Evolutionary conservation across 2,329 filamentous ascomycete species (phyloP).

Genomic region (Ascochyta clinopodiicola): DNA sequence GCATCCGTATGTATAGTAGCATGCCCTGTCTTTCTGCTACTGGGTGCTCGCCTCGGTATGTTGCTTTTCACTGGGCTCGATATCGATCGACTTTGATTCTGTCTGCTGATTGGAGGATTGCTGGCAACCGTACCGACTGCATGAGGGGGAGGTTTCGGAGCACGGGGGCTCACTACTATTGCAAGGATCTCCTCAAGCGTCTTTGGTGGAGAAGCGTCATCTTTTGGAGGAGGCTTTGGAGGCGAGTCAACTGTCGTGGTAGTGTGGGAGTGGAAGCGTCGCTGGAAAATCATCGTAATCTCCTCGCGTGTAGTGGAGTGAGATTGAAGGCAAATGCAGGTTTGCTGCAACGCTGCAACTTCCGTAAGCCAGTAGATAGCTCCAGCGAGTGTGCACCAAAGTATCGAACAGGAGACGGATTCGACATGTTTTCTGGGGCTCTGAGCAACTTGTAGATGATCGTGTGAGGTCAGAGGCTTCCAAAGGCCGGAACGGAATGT

Average conservation of each 20-base stretch:
- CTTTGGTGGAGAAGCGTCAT: conserved; percentile 15
- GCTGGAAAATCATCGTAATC: conserved; percentile 24
- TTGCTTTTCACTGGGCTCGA: conserved; percentile 7
- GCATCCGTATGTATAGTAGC: conserved; percentile 39
- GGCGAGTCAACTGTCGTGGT: conserved; percentile 7
- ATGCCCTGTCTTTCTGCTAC: conserved; percentile 34
- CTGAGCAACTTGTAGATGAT: not conserved
- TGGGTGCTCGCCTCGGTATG: conserved; percentile 21
- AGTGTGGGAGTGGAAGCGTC: conserved; percentile 11
- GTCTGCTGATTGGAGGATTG: not conserved
- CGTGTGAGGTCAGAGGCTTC: conserved; percentile 11
- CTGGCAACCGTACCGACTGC: conserved; percentile 10
- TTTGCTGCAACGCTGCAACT: not conserved
- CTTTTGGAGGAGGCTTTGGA: conserved; percentile 13
- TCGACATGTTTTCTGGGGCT: not conserved
- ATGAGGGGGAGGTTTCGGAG: conserved; percentile 14
- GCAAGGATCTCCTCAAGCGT: conserved; percentile 23
- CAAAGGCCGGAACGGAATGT: conserved; percentile 34
- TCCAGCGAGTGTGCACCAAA: not conserved
- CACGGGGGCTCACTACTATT: conserved; percentile 17
- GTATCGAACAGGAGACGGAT: not conserved
- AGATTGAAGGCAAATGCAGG: not conserved
- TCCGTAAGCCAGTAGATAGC: not conserved
- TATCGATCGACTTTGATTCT: not conserved
- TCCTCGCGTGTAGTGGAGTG: not conserved